Conservation (phyloP, 148 eudicot species). For the Heliosperma pusillum region DNA sequence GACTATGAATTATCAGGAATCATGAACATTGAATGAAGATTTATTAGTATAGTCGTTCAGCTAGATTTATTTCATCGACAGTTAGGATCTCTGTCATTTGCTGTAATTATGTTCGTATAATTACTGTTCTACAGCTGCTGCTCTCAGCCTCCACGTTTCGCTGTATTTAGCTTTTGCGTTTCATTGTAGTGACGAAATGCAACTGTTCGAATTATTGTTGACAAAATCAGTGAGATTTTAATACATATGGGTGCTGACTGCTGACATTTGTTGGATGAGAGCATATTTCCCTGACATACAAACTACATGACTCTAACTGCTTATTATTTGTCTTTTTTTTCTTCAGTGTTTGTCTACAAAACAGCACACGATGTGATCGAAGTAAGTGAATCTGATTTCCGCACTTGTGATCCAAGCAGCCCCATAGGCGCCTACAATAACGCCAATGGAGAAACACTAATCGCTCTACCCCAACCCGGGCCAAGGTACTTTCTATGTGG, state of each 20-base stretch:
- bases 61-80: too few relatives aligned
- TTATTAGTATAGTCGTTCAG: too few relatives aligned
- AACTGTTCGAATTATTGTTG: too few relatives aligned
- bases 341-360: slow-evolving; percentile 22
- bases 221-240: too few relatives aligned
- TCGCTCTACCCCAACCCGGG: slow-evolving; percentile 22
- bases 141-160: too few relatives aligned
- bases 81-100: too few relatives aligned
- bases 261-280: too few relatives aligned
- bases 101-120: too few relatives aligned
- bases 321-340: background rate
- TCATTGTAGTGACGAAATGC: too few relatives aligned
- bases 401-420: slow-evolving; percentile 12
- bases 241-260: too few relatives aligned
- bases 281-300: background rate
- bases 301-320: background rate
- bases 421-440: slow-evolving; percentile 17
- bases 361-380: slow-evolving; percentile 25
- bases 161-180: too few relatives aligned
- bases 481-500: slow-evolving; percentile 26
- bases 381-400: slow-evolving; percentile 11
- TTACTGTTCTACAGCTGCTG: too few relatives aligned
- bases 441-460: slow-evolving; percentile 15
- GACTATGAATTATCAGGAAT: background rate
- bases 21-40: background rate